Base-by-base conservation (phyloP, 306 rosid genomes). In the Oemleria cerasiformis region DNA sequence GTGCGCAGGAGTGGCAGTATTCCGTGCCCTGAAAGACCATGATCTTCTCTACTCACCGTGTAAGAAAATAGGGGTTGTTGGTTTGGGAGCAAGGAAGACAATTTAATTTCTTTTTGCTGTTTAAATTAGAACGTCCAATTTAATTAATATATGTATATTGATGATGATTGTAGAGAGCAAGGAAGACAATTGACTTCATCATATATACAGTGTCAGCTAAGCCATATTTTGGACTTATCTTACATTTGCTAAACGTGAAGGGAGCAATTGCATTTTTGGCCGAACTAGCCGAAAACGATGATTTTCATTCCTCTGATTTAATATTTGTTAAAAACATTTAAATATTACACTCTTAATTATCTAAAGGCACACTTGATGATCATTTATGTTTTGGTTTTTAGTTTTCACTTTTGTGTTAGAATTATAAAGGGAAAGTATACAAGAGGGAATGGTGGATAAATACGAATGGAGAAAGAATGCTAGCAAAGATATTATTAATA, bases 1-100 rank as follows among this genome's bases (percentile, higher is more conserved):
- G 23, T 88, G 96, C n/a, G 93, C 90, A 0, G 94, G 96, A 51
- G 81, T 90, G 58, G 88, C 96, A 13, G 96, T 88, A 61, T 88
- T 88, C 75, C 56, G 49, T 41, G 92, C 96, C 2, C 15, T 90
- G 85, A 88, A 86, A 41, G 96, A 87, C 39, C 83, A 86, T 44
- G 55, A 64, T 30, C 50, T 87, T 73, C 82, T 86, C 17, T 51
- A 62, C 4, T 10, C 81, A 9, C 17, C 76, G 1, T 80, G 84
- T 14, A 90, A 84, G 50, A 84, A 63, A 55, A 81, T 90, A 2
- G 96, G 96, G 6, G 73, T 90, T n/a, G 90, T 90, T 16, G 96
- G 96, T 5, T 71, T 90, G 11, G 94, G 96, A 19, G 96, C n/a
- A n/a, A n/a, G n/a, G n/a, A n/a, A n/a, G 93, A 1, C 88, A 30